Evolutionary conservation across 345 rosid species (phyloP).

Genomic region (Eutrema japonicum): DNA sequence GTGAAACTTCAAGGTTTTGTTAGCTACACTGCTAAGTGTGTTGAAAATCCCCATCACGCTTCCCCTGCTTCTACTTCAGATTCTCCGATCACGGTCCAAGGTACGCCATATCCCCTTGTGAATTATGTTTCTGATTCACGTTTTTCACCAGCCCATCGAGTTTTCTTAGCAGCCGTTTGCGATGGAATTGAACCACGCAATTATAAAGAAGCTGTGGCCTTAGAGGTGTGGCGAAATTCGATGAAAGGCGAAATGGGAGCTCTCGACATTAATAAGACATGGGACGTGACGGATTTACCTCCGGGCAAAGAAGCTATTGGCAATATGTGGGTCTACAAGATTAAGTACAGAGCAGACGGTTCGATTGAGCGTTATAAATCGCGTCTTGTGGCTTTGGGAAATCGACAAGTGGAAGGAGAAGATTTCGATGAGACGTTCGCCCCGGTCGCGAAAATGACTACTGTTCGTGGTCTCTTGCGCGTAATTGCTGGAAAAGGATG

Average conservation of each 20-base stretch:
- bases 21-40: too few relatives aligned
- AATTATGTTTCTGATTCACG: not conserved
- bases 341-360: not conserved
- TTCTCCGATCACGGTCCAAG: not conserved
- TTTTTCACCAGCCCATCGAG: not conserved
- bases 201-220: not conserved
- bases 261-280: too few relatives aligned
- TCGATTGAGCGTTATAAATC: not conserved
- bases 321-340: not conserved
- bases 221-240: not conserved
- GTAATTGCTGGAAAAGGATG: too few relatives aligned
- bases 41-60: too few relatives aligned
- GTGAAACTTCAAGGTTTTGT: too few relatives aligned
- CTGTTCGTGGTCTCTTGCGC: not conserved
- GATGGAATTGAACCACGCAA: not conserved
- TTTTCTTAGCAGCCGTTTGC: not conserved
- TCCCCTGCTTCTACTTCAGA: too few relatives aligned
- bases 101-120: not conserved
- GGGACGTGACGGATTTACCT: too few relatives aligned
- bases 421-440: not conserved
- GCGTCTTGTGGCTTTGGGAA: not conserved
- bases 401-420: not conserved
- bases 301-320: too few relatives aligned
- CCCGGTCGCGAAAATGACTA: not conserved
- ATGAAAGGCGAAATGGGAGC: not conserved